Percentiles rank a stretch among this genome's conserved stretches.
Evolutionary conservation across 1,284 basidiomycete species (phyloP).

Genomic region (Xanthoconium separans): DNA sequence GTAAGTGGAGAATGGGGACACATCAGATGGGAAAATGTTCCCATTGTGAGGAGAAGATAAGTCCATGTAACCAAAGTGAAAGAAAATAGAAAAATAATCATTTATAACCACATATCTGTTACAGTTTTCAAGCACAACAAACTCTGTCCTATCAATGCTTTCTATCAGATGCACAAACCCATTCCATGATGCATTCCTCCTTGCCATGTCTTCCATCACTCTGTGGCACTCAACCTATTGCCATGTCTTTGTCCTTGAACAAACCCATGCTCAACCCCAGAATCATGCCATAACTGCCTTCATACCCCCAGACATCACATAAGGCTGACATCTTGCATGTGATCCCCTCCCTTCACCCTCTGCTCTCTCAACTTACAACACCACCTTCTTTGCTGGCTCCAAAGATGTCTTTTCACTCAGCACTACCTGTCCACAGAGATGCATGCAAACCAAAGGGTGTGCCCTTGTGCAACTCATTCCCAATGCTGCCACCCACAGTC

Average conservation of each 20-base stretch:
- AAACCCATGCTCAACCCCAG: constrained; percentile 42
- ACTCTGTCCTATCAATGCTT: constrained; percentile 38
- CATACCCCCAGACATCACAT: constrained; percentile 57
- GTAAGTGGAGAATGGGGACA: too few species aligned
- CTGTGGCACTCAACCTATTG: constrained; percentile 63
- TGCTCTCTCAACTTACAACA: constrained; percentile 61
- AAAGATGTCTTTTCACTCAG: constrained; percentile 47
- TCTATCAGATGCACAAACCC: constrained; percentile 36
- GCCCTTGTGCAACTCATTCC: constrained; percentile 56
- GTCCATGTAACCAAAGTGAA: too few species aligned
- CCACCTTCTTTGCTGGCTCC: constrained; percentile 66
- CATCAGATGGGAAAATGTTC: too few species aligned
- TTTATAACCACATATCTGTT: too few species aligned
- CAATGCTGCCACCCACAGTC: constrained; percentile 52
- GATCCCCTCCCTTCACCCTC: constrained; percentile 78
- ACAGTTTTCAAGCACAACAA: constrained; percentile 63
- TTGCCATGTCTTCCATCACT: constrained; percentile 41
- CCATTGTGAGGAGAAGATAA: too few species aligned
- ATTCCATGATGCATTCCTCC: constrained; percentile 41
- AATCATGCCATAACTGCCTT: constrained; percentile 61
- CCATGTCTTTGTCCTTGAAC: constrained; percentile 72
- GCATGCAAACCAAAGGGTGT: constrained; percentile 47
- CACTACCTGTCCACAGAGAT: constrained; percentile 36
- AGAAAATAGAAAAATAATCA: too few species aligned
- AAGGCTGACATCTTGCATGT: constrained; percentile 61